Conservation (phyloP, 805 yeast species). For the Clavispora phyllophila region DNA sequence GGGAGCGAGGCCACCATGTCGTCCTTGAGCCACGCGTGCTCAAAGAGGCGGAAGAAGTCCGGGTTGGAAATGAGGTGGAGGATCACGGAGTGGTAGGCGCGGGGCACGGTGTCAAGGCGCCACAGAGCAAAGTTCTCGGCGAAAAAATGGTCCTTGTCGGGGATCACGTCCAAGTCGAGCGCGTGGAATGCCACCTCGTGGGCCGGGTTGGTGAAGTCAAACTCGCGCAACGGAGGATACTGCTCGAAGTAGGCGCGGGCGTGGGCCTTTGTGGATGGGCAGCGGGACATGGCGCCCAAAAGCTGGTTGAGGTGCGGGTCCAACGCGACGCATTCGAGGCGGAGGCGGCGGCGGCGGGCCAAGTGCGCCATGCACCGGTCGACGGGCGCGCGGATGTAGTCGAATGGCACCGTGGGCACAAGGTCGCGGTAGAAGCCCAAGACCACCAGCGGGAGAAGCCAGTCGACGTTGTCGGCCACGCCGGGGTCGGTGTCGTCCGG, state of each 20-base stretch:
- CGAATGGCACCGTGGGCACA: neutral
- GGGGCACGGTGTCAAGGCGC: neutral
- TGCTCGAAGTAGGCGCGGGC: neutral
- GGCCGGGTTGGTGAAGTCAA: neutral
- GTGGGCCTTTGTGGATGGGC: neutral
- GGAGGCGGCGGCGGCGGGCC: neutral
- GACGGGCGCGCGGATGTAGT: neutral
- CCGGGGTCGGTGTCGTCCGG: neutral
- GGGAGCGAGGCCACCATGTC: conserved; percentile 1
- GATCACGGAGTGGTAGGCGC: neutral
- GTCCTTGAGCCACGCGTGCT: neutral
- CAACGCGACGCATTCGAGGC: neutral
- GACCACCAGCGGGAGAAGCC: neutral
- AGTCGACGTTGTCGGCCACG: neutral
- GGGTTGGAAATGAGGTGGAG: conserved; percentile 1
- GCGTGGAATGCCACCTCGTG: neutral
- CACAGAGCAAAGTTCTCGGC: neutral
- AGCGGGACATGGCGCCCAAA: neutral
- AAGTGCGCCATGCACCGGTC: neutral
- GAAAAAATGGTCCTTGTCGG: conserved; percentile 3
- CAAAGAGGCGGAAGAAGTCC: conserved; percentile 5
- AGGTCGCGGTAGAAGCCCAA: neutral
- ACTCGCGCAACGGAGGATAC: neutral
- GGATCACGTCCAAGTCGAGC: conserved; percentile 1
- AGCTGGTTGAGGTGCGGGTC: neutral